Evolutionary conservation across 352 stramenopile species (phyloP), one percentile per base, ranked within the genome.

Genomic region (Globisporangium cederbergense): DNA sequence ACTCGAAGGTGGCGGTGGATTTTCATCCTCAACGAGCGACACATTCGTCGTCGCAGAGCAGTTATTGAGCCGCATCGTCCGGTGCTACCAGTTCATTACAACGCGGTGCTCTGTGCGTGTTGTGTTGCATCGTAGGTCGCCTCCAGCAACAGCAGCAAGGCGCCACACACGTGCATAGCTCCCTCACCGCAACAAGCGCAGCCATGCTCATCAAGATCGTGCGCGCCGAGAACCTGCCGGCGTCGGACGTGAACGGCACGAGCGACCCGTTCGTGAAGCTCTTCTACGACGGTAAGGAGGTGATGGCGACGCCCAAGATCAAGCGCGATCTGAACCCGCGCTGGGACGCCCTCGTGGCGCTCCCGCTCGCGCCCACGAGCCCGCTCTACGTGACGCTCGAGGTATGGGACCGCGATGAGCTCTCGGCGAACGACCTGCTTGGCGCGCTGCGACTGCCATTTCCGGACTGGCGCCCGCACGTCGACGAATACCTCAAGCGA

Each of bases 201-300:
- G 32, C 42, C 11, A 69, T 69, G 63, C 58, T 69, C 54, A 54
- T 95, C 52, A 89, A 88, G 72, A 79, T 95, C 66, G 72, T 93
- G 42, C 82, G 80, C 51, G 86, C 83, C 9, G 86, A 95, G 72
- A 79, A 87, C 56, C 70, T 95, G 56, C 79, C 79, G 20, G 73
- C 82, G 43, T 70, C 73, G 18, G 84, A 93, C 66, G 18, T 81
- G 36, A 85, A 77, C 45, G 81, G 79, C 61, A 87, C 74, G 62
- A 89, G 81, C 53, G 86, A 95, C 55, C 81, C 86, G 66, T 93
- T 89, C 66, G 83, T 91, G 11, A 74, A 78, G 52, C 73, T 95
- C 40, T 74, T 75, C 50, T 95, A 91, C 68, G 86, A 95, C 53
- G 74, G 78, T 18, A 84, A 84, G 53, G 86, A 95, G 57, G 69